phyloP scores from a whole-genome alignment of 73 alveolate species.

The Durusdinium trenchii region DNA sequence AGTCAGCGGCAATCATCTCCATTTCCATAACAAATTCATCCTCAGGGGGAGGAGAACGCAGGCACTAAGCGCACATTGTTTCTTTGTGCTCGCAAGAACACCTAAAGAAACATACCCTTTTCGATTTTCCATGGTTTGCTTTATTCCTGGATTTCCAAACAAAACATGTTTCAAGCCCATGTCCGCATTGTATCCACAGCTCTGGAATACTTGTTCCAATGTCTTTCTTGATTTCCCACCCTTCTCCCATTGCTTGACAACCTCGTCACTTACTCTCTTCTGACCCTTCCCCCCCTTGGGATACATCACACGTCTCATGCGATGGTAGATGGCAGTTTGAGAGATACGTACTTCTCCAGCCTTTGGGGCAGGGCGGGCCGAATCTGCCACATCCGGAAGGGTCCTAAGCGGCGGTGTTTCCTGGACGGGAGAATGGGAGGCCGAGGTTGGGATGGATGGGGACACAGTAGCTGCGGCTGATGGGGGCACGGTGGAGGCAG shows the following conservation, averaged over 20 bases:
- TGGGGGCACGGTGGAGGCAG: no score
- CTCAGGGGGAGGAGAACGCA: neutral
- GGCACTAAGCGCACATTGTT: neutral
- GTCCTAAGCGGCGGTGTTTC: neutral
- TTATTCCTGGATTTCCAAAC: neutral
- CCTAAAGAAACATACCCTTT: neutral
- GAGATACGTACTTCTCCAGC: neutral
- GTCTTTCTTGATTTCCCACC: slow-evolving; percentile 18
- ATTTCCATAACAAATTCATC: neutral
- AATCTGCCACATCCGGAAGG: neutral
- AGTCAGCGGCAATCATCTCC: neutral
- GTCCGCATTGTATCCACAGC: neutral
- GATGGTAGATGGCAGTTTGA: neutral
- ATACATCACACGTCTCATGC: neutral
- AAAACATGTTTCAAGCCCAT: neutral
- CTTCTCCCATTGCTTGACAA: slow-evolving; percentile 15
- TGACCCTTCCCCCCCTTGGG: neutral
- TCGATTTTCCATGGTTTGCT: neutral
- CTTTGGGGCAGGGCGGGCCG: neutral
- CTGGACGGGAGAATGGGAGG: neutral
- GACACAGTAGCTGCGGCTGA: neutral
- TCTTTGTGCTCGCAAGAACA: neutral
- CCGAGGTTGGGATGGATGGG: neutral
- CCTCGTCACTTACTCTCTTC: slow-evolving; percentile 1
- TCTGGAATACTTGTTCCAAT: slow-evolving; percentile 3